phyloP scores from a whole-genome alignment of 805 yeast species.

The Yamadazyma scolyti region DNA sequence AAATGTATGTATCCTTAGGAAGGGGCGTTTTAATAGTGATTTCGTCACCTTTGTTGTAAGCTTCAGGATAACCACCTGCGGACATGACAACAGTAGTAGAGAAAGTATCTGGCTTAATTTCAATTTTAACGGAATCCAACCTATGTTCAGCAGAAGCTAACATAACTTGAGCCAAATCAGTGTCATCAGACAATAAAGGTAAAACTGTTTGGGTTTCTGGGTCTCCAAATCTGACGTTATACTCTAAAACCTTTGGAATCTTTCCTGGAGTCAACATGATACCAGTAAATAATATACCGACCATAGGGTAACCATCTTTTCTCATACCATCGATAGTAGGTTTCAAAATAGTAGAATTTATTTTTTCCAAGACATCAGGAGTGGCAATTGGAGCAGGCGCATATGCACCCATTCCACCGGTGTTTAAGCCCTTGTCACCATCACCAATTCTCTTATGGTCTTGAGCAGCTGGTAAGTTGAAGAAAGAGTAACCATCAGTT shows the following conservation, averaged over 20 bases:
- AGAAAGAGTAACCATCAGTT: conserved; percentile 88
- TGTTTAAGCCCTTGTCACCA: conserved; percentile 90
- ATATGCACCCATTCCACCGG: conserved; percentile 99
- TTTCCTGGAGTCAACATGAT: conserved; percentile 74
- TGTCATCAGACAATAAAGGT: conserved; percentile 73
- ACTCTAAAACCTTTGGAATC: conserved; percentile 94
- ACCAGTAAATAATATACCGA: conserved; percentile 94
- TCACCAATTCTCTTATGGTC: conserved; percentile 96
- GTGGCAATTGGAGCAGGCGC: conserved; percentile 98
- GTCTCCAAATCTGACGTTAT: conserved; percentile 97
- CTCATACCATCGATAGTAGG: conserved; percentile 97
- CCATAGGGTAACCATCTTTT: conserved; percentile 90
- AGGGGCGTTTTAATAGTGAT: conserved; percentile 53
- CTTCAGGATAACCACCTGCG: conserved; percentile 95
- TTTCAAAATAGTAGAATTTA: conserved; percentile 71
- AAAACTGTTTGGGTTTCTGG: conserved; percentile 98
- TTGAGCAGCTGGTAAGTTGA: conserved; percentile 94
- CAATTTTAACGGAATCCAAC: conserved; percentile 72
- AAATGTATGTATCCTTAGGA: conserved; percentile 64
- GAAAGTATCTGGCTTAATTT: conserved; percentile 51
- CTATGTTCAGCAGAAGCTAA: conserved; percentile 93
- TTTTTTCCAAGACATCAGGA: conserved; percentile 61
- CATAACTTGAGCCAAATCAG: conserved; percentile 92
- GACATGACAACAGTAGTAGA: conserved; percentile 94
- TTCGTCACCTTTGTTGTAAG: conserved; percentile 80